Evolutionary conservation across 768 basidiomycete genomes (phyloP), one percentile per base, ranked within the genome.

Genomic region (Xerocomus spinulosus): DNA sequence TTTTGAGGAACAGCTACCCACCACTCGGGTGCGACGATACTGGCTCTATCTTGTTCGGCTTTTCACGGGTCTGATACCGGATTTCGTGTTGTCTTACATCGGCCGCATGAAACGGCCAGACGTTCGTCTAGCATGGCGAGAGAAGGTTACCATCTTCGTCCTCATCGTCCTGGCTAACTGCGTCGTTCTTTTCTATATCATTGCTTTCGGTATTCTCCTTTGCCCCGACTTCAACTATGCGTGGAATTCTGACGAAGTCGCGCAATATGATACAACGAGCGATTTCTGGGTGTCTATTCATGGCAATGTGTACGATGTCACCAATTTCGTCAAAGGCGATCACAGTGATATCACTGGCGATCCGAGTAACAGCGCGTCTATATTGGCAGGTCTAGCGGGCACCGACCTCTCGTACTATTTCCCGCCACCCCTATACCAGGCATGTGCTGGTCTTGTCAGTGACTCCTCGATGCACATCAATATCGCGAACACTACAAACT

Each of bases 61-160:
- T 5, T 53, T 68, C 35, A 84, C 83, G 0, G 78, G 71, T 67
- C 76, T 76, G 67, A 75, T 83, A 14, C 83, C 83, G 0, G 53
- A 67, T 21, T 78, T 82, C 52, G 50, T 73, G 4, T 69, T 84
- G 26, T 61, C 60, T 37, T 63, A 67, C 41, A 30, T 82, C 39
- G 82, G 82, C 5, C 73, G 79, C 15, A 81, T 85, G 83, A 82
- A 83, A 61, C 78, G 82, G 9, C 78, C 81, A 18, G 82, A 85
- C 58, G 68, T 85, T 38, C 76, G 79, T 42, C 73, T 84, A 36
- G 83, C 83, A 0, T 85, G 83, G 83, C 71, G 82, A 34, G 83
- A 85, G 59, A 85, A 85, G 64, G 55, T 83, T 43, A 76, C 83
- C 6, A 84, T 85, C 54, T 83, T 77, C 66, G 55, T 67, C 52